Conservation (phyloP, 768 basidiomycete genomes). For the Collybia sordida region DNA sequence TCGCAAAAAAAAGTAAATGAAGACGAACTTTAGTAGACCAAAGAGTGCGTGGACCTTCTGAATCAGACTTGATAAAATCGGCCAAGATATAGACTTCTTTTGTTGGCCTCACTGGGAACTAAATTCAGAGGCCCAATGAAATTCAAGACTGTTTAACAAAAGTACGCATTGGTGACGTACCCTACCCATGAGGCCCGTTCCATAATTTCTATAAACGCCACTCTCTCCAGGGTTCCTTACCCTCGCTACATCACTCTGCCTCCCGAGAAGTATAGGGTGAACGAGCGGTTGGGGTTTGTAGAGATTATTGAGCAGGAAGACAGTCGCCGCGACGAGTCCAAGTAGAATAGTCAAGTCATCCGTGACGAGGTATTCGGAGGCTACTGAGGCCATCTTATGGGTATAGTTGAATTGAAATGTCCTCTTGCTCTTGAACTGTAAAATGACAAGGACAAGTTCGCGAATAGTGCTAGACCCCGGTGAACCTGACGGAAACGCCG, state of each 20-base stretch:
- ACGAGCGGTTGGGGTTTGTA: constrained; percentile 85
- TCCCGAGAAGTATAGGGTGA: constrained; percentile 89
- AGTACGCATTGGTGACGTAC: constrained; percentile 40
- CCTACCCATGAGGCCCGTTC: constrained; percentile 79
- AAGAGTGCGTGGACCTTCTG: constrained; percentile 66
- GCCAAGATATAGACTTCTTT: constrained; percentile 69
- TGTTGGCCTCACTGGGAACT: constrained; percentile 75
- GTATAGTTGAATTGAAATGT: too few relatives aligned
- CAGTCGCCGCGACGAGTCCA: constrained; percentile 70
- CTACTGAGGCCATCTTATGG: constrained; percentile 30
- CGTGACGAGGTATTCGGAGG: constrained; percentile 64
- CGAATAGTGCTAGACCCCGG: not conserved
- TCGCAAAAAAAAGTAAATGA: not conserved
- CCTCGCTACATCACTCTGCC: constrained; percentile 86
- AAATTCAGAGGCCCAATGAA: constrained; percentile 5
- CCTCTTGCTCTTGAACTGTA: not conserved
- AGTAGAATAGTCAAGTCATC: constrained; percentile 81
- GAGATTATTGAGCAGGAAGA: constrained; percentile 74
- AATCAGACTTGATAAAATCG: constrained; percentile 67
- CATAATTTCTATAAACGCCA: constrained; percentile 89
- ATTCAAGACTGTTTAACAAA: constrained; percentile 1
- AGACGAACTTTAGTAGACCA: constrained; percentile 67
- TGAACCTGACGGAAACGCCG: constrained; percentile 10
- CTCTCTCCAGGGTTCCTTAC: constrained; percentile 82
- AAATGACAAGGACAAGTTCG: constrained; percentile 9